Conservation (phyloP, 495 filamentous ascomycete genomes). For the Aspergillus nanangensis region DNA sequence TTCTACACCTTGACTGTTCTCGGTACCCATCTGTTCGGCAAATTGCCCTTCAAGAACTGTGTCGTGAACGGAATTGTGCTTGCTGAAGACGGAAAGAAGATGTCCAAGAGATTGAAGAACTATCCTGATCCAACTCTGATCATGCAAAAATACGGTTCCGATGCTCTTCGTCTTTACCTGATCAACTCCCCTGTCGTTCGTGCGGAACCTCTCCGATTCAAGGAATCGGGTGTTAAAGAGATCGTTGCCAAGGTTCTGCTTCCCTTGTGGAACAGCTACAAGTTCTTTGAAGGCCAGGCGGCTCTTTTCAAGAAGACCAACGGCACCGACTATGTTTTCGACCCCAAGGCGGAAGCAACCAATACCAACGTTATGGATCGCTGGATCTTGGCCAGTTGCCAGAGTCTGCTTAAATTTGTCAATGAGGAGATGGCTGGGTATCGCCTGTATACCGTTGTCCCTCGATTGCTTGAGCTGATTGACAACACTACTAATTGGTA, state of each 20-base stretch:
- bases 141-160: constrained; percentile 86
- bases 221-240: constrained; percentile 90
- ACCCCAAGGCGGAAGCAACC: constrained; percentile 63
- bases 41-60: constrained; percentile 91
- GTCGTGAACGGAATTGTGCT: constrained; percentile 96
- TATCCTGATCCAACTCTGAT: constrained; percentile 87
- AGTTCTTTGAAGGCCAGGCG: constrained; percentile 98
- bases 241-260: constrained; percentile 91
- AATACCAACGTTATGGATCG: constrained; percentile 95
- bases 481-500: constrained; percentile 99
- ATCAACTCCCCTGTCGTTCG: constrained; percentile 98
- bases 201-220: constrained; percentile 86
- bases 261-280: constrained; percentile 96
- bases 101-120: constrained; percentile 97
- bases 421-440: constrained; percentile 94
- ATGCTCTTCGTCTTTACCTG: constrained; percentile 89
- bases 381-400: constrained; percentile 92
- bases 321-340: constrained; percentile 72
- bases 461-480: constrained; percentile 78
- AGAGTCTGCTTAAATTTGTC: constrained; percentile 87
- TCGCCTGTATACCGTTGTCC: constrained; percentile 91
- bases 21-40: constrained; percentile 85
- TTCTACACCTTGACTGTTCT: constrained; percentile 93
- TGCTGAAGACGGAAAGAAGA: constrained; percentile 96
- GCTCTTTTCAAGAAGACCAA: constrained; percentile 85